These are phyloP conservation scores for Diplodia scrobiculata DNA, from an alignment of 2,329 filamentous ascomycete genomes.

Conservation along the genomic window DNA sequence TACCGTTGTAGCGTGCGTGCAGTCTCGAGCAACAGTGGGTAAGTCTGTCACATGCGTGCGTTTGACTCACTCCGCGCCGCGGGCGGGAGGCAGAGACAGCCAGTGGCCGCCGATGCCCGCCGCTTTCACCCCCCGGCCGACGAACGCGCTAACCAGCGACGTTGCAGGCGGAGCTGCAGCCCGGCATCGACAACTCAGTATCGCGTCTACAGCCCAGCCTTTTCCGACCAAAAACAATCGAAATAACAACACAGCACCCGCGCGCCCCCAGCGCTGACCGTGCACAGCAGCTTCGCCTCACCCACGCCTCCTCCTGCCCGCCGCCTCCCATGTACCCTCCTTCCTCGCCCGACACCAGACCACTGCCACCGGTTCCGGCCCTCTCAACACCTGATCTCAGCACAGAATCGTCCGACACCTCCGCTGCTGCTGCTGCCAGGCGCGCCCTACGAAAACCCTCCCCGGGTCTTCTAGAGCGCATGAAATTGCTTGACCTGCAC, in stretches of 20 bases:
- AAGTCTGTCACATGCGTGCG: slow-evolving; percentile 11
- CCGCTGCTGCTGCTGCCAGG: slow-evolving; percentile 28
- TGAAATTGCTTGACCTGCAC: slow-evolving; percentile 48
- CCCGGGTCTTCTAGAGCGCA: slow-evolving; percentile 50
- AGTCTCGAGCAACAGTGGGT: slow-evolving; percentile 15
- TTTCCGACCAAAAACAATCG: slow-evolving; percentile 23
- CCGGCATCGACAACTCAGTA: slow-evolving; percentile 24
- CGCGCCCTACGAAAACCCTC: slow-evolving; percentile 45
- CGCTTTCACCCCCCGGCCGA: slow-evolving; percentile 14
- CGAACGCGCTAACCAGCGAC: slow-evolving; percentile 19
- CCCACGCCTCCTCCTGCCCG: slow-evolving; percentile 16
- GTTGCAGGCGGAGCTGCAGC: slow-evolving; percentile 24
- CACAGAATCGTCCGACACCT: slow-evolving; percentile 18
- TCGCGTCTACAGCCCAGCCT: slow-evolving; percentile 15
- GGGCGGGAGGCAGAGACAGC: slow-evolving; percentile 1
- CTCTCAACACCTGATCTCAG: slow-evolving; percentile 14
- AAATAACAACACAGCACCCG: slow-evolving; percentile 22
- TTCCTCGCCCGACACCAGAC: slow-evolving; percentile 23
- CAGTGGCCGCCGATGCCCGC: slow-evolving; percentile 13
- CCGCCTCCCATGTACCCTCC: slow-evolving; percentile 28
- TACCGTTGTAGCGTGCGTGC: slow-evolving; percentile 6
- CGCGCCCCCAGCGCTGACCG: slow-evolving; percentile 25
- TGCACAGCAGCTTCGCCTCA: slow-evolving; percentile 28
- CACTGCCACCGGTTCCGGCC: slow-evolving; percentile 15
- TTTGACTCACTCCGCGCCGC: slow-evolving; percentile 13